These are phyloP conservation scores for Dryadomyces sulphureus DNA, from an alignment of 2,329 filamentous ascomycete species.

Conservation along the genomic window DNA sequence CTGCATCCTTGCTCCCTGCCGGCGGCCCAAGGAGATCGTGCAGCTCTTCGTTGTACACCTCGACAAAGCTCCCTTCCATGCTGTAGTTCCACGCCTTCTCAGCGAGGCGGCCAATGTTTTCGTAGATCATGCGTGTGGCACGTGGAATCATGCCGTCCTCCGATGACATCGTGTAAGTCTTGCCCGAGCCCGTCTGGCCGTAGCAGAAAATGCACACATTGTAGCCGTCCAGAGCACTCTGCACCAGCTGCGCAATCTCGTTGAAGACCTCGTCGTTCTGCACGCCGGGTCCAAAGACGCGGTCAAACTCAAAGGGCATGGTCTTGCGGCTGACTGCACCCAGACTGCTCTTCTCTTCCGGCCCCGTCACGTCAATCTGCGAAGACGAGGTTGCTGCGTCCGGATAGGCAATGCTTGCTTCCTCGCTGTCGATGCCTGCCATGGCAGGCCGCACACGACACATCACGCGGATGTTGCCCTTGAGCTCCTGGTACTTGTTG, in stretches of 20 bases:
- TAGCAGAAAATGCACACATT: slow-evolving; percentile 99
- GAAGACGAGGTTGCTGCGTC: slow-evolving; percentile 73
- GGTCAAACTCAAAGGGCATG: slow-evolving; percentile 80
- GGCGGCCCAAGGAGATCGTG: slow-evolving; percentile 62
- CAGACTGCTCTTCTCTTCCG: slow-evolving; percentile 69
- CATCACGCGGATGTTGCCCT: slow-evolving; percentile 97
- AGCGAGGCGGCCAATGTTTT: slow-evolving; percentile 66
- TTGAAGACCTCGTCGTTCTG: slow-evolving; percentile 82
- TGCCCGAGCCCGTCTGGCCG: slow-evolving; percentile 91
- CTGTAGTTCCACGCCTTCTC: slow-evolving; percentile 90
- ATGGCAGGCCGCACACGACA: slow-evolving; percentile 77
- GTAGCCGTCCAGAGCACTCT: slow-evolving; percentile 91
- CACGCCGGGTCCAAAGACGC: slow-evolving; percentile 67
- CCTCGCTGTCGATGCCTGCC: slow-evolving; percentile 40
- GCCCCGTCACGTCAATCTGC: slow-evolving; percentile 71
- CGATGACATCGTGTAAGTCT: slow-evolving; percentile 92
- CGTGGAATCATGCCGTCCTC: slow-evolving; percentile 88
- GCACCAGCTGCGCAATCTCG: slow-evolving; percentile 92
- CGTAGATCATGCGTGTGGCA: slow-evolving; percentile 86
- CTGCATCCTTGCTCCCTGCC: slow-evolving; percentile 36
- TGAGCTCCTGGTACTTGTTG: slow-evolving; percentile 95
- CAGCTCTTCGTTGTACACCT: slow-evolving; percentile 96
- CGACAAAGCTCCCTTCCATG: slow-evolving; percentile 90
- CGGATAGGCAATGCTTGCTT: slow-evolving; percentile 66
- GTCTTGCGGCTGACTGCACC: slow-evolving; percentile 63